Base-by-base conservation (phyloP, 2,329 filamentous ascomycete genomes). In the Oidium heveae region DNA sequence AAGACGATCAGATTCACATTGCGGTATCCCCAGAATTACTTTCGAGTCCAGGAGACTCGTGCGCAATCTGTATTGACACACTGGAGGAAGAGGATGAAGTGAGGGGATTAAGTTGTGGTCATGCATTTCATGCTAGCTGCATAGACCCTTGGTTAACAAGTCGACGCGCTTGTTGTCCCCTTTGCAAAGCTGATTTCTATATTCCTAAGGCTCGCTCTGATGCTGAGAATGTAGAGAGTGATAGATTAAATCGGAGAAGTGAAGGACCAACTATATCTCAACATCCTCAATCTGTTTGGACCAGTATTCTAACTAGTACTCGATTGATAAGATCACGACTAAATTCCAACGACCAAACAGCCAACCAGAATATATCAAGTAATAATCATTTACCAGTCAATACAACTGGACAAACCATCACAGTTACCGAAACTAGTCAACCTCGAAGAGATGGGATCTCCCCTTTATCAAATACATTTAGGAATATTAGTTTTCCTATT, bases 111-210 rank as follows among this genome's bases (percentile, higher is more conserved):
- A 87, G 86, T 4, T 98, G 91, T 64, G 91, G 91, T n/a, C 91
- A 98, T 67, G 88, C 89, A 54, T 98, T 96, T 76, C 91, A 98
- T 66, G 88, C 87, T 53, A 85, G 83, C 41, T 98, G 91, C 65
- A 78, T 98, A 52, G 91, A 98, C 62, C 91, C 91, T 12, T 98
- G 91, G 91, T 71, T 98, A 59, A 98, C 91, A 10, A 88, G 84
- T 64, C 79, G 91, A 58, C 82, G 89, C 60, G 91, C 91, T 28
- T 96, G 89, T 71, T 98, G 91, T 66, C 91, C 91, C 6, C 79
- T 98, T 7, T 98, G 91, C 73, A 98, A 98, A 70, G 86, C 89
- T 43, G 91, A 98, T 65, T 98, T 96, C 67, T 96, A 94, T 67
- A 82, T 86, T 2, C 89, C 91, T 0, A 96, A 96, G 69, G 86